These are phyloP conservation scores for Sonneratia caseolaris DNA, from an alignment of 345 rosid species.

Conservation along the genomic window DNA sequence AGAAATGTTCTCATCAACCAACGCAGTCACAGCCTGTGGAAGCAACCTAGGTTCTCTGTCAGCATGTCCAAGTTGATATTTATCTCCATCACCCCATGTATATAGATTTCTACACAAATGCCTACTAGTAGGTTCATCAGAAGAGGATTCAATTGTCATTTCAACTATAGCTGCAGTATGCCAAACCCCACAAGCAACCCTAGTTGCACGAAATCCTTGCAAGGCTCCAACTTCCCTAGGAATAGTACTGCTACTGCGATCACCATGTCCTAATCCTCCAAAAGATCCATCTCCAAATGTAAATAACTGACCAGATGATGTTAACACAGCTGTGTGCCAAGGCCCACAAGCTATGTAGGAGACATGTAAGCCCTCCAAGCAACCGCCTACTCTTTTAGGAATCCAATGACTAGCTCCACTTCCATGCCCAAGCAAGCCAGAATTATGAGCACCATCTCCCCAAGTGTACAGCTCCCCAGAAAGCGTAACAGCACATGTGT, in stretches of 20 bases:
- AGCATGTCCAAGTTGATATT: constrained; percentile 71
- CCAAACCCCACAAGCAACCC: constrained; percentile 88
- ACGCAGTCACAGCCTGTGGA: constrained; percentile 41
- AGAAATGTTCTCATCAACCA: constrained; percentile 36
- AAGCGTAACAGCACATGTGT: constrained; percentile 66
- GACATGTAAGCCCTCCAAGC: constrained; percentile 45
- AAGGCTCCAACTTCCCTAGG: constrained; percentile 73
- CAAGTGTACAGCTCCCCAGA: constrained; percentile 83
- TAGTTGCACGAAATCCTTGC: constrained; percentile 41
- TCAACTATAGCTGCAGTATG: constrained; percentile 86
- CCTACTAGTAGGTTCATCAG: constrained; percentile 24
- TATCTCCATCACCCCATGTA: constrained; percentile 90
- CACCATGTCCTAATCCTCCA: constrained; percentile 86
- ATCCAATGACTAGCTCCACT: constrained; percentile 68
- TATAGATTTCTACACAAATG: constrained; percentile 41
- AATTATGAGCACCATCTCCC: constrained; percentile 71
- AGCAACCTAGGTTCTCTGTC: constrained; percentile 49
- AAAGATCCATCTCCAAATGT: constrained; percentile 95
- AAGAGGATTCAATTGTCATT: constrained; percentile 31
- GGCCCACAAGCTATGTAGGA: constrained; percentile 66
- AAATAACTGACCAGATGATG: constrained; percentile 65
- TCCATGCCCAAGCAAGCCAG: constrained; percentile 75
- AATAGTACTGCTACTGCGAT: constrained; percentile 37
- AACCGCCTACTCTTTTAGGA: constrained; percentile 59
- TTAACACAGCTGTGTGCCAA: constrained; percentile 81